phyloP scores from a whole-genome alignment of 352 stramenopile species.

The Thraustochytrium sp. region DNA sequence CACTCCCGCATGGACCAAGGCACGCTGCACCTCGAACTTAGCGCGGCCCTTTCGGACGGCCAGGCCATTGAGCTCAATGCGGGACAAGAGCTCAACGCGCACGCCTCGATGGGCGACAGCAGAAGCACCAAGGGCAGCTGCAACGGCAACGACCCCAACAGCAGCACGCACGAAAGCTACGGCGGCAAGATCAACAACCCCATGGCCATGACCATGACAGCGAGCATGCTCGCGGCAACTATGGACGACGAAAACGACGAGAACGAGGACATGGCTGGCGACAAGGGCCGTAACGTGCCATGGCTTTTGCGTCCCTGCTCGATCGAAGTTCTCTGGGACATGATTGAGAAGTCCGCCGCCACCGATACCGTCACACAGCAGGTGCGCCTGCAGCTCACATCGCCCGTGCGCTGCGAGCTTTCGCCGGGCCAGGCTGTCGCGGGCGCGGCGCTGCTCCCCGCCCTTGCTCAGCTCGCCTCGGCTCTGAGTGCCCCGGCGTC shows the following conservation, averaged over 20 bases:
- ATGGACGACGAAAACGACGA: not conserved
- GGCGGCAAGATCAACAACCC: not conserved
- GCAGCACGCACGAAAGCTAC: not conserved
- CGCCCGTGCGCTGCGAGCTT: not conserved
- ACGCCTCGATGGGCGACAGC: too few relatives aligned
- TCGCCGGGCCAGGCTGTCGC: not conserved
- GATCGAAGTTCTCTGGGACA: conserved; percentile 5
- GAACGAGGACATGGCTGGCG: not conserved
- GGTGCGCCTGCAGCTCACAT: not conserved
- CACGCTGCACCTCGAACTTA: not conserved
- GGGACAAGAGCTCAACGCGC: not conserved
- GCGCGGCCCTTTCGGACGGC: not conserved
- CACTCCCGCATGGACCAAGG: not conserved
- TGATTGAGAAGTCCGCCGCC: not conserved
- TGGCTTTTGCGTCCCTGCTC: not conserved
- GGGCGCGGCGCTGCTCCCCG: too few relatives aligned
- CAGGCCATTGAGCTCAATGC: not conserved
- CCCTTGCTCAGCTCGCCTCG: not conserved
- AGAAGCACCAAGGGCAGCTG: not conserved
- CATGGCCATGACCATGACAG: conserved; percentile 36
- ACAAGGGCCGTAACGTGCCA: not conserved
- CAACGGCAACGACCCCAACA: not conserved
- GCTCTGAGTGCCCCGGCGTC: not conserved
- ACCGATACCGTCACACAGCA: not conserved
- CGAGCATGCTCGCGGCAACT: conserved; percentile 4